Percentiles rank a stretch among this genome's conserved stretches.
Conservation (phyloP, 768 basidiomycete species). For the Rhodotorula kratochvilovae region DNA sequence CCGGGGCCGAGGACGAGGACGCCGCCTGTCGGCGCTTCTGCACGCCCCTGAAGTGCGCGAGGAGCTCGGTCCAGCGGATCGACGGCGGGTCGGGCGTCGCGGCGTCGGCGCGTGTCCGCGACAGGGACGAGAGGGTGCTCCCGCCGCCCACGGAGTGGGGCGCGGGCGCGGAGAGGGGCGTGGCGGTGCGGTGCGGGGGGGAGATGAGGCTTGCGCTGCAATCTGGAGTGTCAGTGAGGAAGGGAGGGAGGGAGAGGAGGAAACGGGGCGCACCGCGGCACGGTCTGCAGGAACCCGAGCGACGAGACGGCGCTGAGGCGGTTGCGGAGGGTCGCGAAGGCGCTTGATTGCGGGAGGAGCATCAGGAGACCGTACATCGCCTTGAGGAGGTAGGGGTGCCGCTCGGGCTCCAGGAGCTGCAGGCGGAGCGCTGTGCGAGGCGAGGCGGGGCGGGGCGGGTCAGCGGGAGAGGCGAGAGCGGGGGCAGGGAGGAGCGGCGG, state of each 20-base stretch:
- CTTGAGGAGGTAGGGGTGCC: conserved; percentile 93
- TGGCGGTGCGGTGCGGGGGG: neutral
- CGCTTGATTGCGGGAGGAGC: conserved; percentile 93
- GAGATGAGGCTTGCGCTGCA: neutral
- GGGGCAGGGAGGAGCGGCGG: neutral
- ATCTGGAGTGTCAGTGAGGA: no score
- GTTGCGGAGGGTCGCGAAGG: conserved; percentile 89
- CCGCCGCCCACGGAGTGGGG: neutral
- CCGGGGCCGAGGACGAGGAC: neutral
- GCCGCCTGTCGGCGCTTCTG: conserved; percentile 52
- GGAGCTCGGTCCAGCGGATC: conserved; percentile 94
- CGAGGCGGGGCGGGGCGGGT: no score
- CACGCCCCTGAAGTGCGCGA: conserved; percentile 82
- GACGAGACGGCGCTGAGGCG: conserved; percentile 92
- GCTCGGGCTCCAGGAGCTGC: conserved; percentile 92
- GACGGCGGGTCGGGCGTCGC: conserved; percentile 50
- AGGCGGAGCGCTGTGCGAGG: conserved; percentile 57
- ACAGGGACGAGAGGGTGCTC: conserved; percentile 32
- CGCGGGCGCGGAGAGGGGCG: neutral
- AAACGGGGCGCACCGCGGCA: conserved; percentile 51
- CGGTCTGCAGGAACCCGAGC: conserved; percentile 84
- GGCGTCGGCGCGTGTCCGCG: conserved; percentile 56
- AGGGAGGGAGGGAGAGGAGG: neutral
- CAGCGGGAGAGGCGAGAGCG: neutral
- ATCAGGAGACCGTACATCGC: conserved; percentile 95